Percentiles rank a stretch among this genome's conserved stretches.
Evolutionary conservation across 2,329 filamentous ascomycete species (phyloP).

Genomic region (Peltaster fructicola): DNA sequence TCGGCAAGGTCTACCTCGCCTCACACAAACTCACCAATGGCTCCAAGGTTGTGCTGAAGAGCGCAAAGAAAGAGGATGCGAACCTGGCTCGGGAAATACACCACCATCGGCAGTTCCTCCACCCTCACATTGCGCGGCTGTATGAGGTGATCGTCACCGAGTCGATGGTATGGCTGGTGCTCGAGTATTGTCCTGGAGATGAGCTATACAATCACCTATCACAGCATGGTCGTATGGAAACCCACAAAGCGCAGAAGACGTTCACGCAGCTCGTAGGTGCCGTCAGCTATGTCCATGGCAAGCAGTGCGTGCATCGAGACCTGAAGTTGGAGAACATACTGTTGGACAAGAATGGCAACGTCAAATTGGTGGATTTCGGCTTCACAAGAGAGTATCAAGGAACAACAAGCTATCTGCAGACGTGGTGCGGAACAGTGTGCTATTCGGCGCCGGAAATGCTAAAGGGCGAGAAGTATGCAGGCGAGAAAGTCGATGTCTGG

Average conservation of each 20-base stretch:
- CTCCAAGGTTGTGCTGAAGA: conserved; percentile 98
- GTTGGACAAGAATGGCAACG: conserved; percentile 89
- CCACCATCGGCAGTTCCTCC: conserved; percentile 92
- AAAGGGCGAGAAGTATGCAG: conserved; percentile 93
- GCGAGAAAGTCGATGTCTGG: conserved; percentile 96
- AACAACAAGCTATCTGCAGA: conserved; percentile 84
- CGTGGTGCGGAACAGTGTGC: conserved; percentile 93
- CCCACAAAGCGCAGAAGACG: conserved; percentile 80
- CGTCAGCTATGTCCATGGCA: conserved; percentile 84
- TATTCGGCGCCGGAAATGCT: conserved; percentile 98
- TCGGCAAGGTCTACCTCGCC: conserved; percentile 94
- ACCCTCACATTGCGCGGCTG: conserved; percentile 87
- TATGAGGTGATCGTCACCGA: conserved; percentile 99
- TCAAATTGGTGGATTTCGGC: conserved; percentile 94
- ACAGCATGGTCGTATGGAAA: conserved; percentile 64
- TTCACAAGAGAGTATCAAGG: conserved; percentile 97
- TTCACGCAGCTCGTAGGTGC: conserved; percentile 92
- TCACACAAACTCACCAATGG: conserved; percentile 96
- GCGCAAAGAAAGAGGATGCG: conserved; percentile 84
- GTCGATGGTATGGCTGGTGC: conserved; percentile 79
- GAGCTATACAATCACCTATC: conserved; percentile 95
- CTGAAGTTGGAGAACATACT: conserved; percentile 94
- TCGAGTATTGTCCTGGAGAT: conserved; percentile 93
- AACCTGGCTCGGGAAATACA: conserved; percentile 97
- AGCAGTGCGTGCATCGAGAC: conserved; percentile 91